Base-by-base conservation (phyloP, 108 stramenopile species). In the Fragilaria crotonensis region DNA sequence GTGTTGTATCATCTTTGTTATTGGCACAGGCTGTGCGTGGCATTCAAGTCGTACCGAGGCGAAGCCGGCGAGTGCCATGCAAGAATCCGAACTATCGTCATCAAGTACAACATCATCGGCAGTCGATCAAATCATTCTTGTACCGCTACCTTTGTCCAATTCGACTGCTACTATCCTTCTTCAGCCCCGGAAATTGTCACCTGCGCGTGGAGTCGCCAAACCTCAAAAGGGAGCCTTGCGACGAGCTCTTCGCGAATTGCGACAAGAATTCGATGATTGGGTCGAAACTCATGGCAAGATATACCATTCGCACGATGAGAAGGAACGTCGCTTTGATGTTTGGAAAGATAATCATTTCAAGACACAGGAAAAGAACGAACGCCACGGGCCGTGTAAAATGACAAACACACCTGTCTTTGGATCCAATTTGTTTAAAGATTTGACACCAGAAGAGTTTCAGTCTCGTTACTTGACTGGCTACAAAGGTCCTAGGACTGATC, bases 381-480 rank as follows among this genome's bases (percentile, higher is more conserved):
- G 67, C 2, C 87, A 89, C 52, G 91, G 91, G 4, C 81, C 77
- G 9, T 93, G 87, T 60, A 77, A 73, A n/a, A 46, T 93, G 63
- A 87, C 84, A 1, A 82, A 84, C 11, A 76, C 79, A 56, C 70
- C 71, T 18, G 81, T 89, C 27, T 93, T 93, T 81, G 91, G 85
- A 0, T 81, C 81, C 14, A 89, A 80, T 54, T 70, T 73, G 5
- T 85, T 93, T 36, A 67, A 78, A 48, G 91, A 93, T 54, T 70
- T 93, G 45, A 75, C 81, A 9, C 71, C 72, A 0, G 77, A 76
- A 50, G 91, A 93, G 57, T 93, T 93, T 70, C 67, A 78, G 54
- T 61, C 70, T 14, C 69, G 68, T 33, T 93, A 71, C 52, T 59
- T 93, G 11, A 91, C 82, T 2, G 90, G 86, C 17, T 91, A 91